Conservation (phyloP, 2,329 filamentous ascomycete genomes). For the Fusarium brevicatenulatum region DNA sequence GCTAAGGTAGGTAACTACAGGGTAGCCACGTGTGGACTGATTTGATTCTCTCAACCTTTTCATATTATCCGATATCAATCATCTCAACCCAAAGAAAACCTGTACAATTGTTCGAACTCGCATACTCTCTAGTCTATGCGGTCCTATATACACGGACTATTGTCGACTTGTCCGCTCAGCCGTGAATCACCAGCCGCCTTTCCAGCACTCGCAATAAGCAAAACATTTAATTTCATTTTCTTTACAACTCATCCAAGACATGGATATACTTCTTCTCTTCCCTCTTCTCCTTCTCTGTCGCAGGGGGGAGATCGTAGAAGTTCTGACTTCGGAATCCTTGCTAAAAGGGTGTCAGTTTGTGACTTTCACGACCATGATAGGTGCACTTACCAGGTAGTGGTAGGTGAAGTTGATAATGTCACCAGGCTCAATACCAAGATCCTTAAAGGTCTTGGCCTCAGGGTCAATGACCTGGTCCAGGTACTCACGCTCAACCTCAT, state of each 20-base stretch:
- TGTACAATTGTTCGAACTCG: slow-evolving; percentile 46
- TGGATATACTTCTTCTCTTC: slow-evolving; percentile 98
- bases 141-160: slow-evolving; percentile 47
- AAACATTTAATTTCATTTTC: slow-evolving; percentile 25
- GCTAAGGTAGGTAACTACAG: slow-evolving; percentile 24
- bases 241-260: slow-evolving; percentile 86
- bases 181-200: slow-evolving; percentile 16
- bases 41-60: neutral
- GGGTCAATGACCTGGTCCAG: slow-evolving; percentile 92
- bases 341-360: slow-evolving; percentile 55
- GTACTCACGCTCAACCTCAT: slow-evolving; percentile 92
- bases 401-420: slow-evolving; percentile 90
- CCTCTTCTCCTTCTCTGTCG: slow-evolving; percentile 91
- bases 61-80: slow-evolving; percentile 5
- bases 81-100: slow-evolving; percentile 41
- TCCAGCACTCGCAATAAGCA: slow-evolving; percentile 29
- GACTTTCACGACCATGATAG: neutral
- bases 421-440: slow-evolving; percentile 88
- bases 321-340: slow-evolving; percentile 89
- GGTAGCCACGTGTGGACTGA: slow-evolving; percentile 18
- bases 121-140: slow-evolving; percentile 46
- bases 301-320: slow-evolving; percentile 92
- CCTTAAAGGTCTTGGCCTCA: slow-evolving; percentile 93
- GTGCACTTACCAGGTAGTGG: slow-evolving; percentile 83
- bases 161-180: slow-evolving; percentile 35